Evolutionary conservation across 148 eudicot genomes (phyloP), one percentile per base, ranked within the genome.

Genomic region (Cornus controversa): DNA sequence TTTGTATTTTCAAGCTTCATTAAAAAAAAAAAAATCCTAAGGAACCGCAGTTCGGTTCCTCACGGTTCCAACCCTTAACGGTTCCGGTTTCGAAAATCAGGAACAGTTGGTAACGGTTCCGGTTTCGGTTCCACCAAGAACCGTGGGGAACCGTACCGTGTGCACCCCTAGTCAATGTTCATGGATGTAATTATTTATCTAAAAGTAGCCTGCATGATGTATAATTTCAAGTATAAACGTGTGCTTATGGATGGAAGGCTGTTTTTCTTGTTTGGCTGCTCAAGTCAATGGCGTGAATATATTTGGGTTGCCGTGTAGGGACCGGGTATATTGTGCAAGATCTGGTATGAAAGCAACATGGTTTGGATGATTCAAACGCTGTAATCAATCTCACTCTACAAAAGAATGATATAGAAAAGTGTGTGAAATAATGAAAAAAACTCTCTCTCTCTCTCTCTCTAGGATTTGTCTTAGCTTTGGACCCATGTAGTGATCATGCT

Each of bases 281-380:
- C 45, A 1, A 20, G 78, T 73, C 76, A 73, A 34, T 73, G 67
- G 66, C 28, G 18, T 73, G 76, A 20, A n/a, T 36, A 22, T 69
- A 69, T 36, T 28, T 69, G 40, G 72, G 10, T 69, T 31, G 20
- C 10, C 62, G 6, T 25, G 76, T 31, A 69, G 72, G 66, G 67
- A 58, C 50, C 28, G 10, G 40, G 29, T 57, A 22, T 18, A 0
- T 37, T 8, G 34, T 29, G 22, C 4, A 6, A n/a, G 22, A 73
- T 60, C 76, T 73, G 10, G 23, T 73, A 67, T 23, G 67, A 60
- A 31, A 60, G 66, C 76, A 57, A 73, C 67, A 60, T 60, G 40
- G 65, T 15, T 69, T 72, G 37, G 7, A 18, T 20, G 25, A 53
- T 72, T 58, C 40, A 29, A 50, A 72, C 37, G 27, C 13, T 73